Evolutionary conservation across 306 rosid species (phyloP).

Genomic region (Malus sylvestris): DNA sequence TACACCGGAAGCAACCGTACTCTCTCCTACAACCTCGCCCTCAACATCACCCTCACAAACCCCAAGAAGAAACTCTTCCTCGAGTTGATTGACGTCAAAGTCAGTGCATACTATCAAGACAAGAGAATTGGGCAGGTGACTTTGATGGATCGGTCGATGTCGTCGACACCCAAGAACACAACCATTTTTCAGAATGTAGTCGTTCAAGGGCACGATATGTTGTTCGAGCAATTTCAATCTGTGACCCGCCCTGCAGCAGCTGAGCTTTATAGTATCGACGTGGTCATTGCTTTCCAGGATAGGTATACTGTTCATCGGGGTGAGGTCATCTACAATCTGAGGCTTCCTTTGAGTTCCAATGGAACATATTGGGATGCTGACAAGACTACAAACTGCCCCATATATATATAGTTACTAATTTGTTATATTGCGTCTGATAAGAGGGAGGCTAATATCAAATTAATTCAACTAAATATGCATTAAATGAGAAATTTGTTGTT

Average conservation of each 20-base stretch:
- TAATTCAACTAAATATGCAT: no score
- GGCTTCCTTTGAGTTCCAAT: neutral
- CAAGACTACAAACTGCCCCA: neutral
- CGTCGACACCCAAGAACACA: neutral
- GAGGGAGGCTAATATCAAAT: no score
- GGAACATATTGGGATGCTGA: neutral
- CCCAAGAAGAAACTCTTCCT: neutral
- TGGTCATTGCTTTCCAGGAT: neutral
- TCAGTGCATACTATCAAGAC: neutral
- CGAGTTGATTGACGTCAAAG: neutral
- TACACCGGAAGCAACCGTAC: no score
- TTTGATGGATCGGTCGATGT: neutral
- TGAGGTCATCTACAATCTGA: neutral
- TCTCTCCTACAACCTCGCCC: neutral
- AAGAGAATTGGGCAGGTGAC: neutral
- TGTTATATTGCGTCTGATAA: no score
- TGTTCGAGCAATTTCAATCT: neutral
- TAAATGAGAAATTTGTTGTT: no score
- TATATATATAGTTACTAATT: no score
- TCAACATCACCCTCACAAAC: neutral
- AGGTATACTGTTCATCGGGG: no score
- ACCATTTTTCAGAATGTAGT: neutral
- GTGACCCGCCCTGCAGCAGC: neutral
- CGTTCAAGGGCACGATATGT: neutral
- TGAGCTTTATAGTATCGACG: neutral